A percentile compares a stretch with the other conserved stretches of the same genome.
These are phyloP conservation scores for Hyaloscypha bicolor DNA, from an alignment of 495 filamentous ascomycete species.

Conservation along the genomic window DNA sequence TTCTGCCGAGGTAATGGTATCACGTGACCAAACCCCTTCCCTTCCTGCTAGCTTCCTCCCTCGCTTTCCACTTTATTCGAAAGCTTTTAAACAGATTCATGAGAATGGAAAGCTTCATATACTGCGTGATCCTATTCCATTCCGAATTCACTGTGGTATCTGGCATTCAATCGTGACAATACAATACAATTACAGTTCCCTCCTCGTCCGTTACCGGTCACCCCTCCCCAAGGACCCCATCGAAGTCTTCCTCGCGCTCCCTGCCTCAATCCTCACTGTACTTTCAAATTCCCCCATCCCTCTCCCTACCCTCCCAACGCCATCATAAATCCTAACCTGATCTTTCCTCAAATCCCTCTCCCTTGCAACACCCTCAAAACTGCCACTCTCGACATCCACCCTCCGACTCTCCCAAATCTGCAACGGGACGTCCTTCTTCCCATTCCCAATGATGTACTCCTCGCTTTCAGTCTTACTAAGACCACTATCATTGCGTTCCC, in stretches of 20 bases:
- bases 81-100: too few species aligned
- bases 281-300: constrained; percentile 14
- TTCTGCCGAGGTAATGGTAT: neutral
- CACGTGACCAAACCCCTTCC: neutral
- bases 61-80: too few species aligned
- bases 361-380: neutral
- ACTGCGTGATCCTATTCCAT: too few species aligned
- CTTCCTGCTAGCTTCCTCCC: too few species aligned
- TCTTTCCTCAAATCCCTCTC: neutral
- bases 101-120: too few species aligned
- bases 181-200: neutral
- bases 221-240: too few species aligned
- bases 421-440: constrained; percentile 14
- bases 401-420: constrained; percentile 28
- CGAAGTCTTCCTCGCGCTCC: neutral
- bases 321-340: constrained; percentile 13
- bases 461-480: constrained; percentile 25
- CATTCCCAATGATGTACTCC: constrained; percentile 18
- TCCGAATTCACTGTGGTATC: too few species aligned
- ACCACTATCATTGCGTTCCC: constrained; percentile 15
- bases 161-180: neutral
- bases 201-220: too few species aligned
- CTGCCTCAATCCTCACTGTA: constrained; percentile 3
- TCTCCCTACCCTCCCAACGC: neutral
- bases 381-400: constrained; percentile 25